Evolutionary conservation across 805 yeast genomes (phyloP), one percentile per base, ranked within the genome.

Genomic region (Clavispora santaluciae): DNA sequence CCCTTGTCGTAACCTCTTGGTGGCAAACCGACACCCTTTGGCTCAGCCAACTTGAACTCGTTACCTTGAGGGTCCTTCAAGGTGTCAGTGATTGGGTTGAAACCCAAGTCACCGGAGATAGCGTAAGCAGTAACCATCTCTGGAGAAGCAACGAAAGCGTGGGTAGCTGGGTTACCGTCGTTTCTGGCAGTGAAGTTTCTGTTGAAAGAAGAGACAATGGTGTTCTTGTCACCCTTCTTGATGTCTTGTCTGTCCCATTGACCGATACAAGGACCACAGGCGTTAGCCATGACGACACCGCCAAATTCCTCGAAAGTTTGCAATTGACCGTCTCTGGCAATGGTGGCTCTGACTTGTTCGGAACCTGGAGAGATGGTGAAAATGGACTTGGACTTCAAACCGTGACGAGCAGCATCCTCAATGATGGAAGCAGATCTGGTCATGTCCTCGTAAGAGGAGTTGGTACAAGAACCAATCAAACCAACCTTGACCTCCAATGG

Each of bases 261-360:
- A 61, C 98, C 98, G 63, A 90, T 90, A 79, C 98, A 90, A 63
- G 98, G 98, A 61, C 98, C 98, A 77, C 98, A 91, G 44, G 98
- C 98, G 64, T 91, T 91, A 47, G 98, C 97, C 62, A 91, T 75
- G 41, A 91, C 97, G 46, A 83, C 77, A 64, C 95, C 98, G 55
- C 97, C 97, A 57, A 84, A 86, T 59, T 87, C 88, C 61, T 83
- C 81, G 69, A 91, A 89, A 53, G 93, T 84, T 55, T 83, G 74
- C 55, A 91, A 79, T 66, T 86, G 83, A 48, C 98, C 97, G 66
- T 91, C 98, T 68, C 96, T 84, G 64, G 84, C 96, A 65, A 91
- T 91, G 51, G 98, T 91, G 51, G 98, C 97, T 73, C 98, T 86
- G 54, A 91, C 86, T 74, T 91, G 97, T 75, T 91, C 98, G 44